Evolutionary conservation across 78 protist species (phyloP).

Genomic region (Dictyostelium firmibasis): DNA sequence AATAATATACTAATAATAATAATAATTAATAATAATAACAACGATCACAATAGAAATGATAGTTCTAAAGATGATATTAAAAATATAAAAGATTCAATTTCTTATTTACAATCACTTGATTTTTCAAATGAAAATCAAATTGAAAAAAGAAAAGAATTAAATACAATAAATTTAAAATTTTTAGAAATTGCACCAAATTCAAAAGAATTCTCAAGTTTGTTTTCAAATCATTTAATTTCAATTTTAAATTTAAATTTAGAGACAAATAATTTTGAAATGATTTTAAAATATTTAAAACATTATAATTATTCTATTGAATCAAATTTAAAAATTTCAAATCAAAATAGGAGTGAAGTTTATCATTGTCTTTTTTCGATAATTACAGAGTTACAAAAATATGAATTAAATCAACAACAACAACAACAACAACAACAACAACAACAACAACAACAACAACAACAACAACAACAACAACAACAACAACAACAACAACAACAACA

Average conservation of each 20-base stretch:
- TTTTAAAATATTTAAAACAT: neutral
- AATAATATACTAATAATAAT: too few species aligned
- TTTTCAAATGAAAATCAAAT: neutral
- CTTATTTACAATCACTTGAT: neutral
- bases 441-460: neutral
- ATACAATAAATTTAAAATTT: neutral
- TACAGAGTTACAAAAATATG: neutral
- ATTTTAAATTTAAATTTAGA: slow-evolving; percentile 6
- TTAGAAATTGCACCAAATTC: neutral
- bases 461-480: neutral
- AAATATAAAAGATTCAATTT: neutral
- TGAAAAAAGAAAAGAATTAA: neutral
- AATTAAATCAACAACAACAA: neutral
- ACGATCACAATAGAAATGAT: too few species aligned
- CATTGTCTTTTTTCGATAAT: neutral
- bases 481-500: neutral
- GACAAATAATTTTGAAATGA: neutral
- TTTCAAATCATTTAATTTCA: neutral
- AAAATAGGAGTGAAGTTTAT: neutral
- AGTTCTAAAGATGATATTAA: neutral
- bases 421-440: neutral
- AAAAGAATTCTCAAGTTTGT: neutral
- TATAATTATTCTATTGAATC: neutral
- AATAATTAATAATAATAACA: too few species aligned
- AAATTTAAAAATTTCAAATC: neutral